Evolutionary conservation across 345 rosid species (phyloP).

Genomic region (Lenwebbia sp.): DNA sequence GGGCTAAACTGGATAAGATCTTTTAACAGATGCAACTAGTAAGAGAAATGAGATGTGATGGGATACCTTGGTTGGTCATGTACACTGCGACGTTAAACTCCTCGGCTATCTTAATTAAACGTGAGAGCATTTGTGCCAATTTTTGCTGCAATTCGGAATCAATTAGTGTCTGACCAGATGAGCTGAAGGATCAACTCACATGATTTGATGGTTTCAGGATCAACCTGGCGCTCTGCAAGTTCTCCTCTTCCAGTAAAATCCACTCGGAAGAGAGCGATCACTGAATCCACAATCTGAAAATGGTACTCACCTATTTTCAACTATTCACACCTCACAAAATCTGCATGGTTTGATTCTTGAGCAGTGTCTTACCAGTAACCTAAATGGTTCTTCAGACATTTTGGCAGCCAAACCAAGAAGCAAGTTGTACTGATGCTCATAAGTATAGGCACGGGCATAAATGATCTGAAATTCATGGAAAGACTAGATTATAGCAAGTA

Average conservation of each 20-base stretch:
- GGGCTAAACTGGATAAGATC: neutral
- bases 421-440: constrained; percentile 77
- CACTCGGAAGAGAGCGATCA: constrained; percentile 76
- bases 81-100: constrained; percentile 90
- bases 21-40: neutral
- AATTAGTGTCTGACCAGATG: neutral
- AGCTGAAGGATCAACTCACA: neutral
- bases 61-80: constrained; percentile 84
- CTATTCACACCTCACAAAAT: neutral
- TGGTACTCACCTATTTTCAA: constrained; percentile 2
- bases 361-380: constrained; percentile 42
- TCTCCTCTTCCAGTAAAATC: constrained; percentile 93
- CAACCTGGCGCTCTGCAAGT: constrained; percentile 86
- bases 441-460: constrained; percentile 85
- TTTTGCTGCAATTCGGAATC: constrained; percentile 59
- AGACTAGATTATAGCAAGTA: neutral
- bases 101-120: constrained; percentile 76
- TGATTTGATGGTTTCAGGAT: neutral
- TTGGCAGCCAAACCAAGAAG: constrained; percentile 93
- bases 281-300: constrained; percentile 71
- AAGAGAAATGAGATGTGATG: neutral
- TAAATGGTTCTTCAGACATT: constrained; percentile 91
- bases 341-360: neutral
- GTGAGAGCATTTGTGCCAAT: constrained; percentile 86
- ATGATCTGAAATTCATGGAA: constrained; percentile 44